Evolutionary conservation across 129 eudicot species (phyloP), one percentile per base, ranked within the genome.

Genomic region (Helianthus tuberosus): DNA sequence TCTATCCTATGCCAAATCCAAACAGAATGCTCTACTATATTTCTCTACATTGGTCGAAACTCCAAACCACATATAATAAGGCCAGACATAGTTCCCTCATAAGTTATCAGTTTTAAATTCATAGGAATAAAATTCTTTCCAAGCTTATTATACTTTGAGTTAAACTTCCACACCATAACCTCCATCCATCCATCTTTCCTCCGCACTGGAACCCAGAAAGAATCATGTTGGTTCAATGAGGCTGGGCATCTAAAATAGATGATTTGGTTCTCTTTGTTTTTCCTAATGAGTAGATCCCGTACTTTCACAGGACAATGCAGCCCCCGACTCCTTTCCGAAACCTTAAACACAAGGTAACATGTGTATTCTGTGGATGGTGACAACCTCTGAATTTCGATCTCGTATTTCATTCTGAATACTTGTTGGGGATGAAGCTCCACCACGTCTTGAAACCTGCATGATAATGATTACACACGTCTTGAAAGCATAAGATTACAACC

Each of bases 11-110:
- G n/a, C n/a, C n/a, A n/a, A n/a, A n/a, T n/a, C n/a, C n/a, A n/a
- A n/a, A n/a, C n/a, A n/a, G n/a, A n/a, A n/a, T n/a, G n/a, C n/a
- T n/a, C n/a, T n/a, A n/a, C n/a, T n/a, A n/a, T n/a, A n/a, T 41
- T 49, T 17, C 4, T 12, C 15, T 11, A 49, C n/a, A 4, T 23
- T 23, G 38, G 25, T 5, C 64, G 64, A 58, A 58, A 58, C 64
- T 27, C 14, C 14, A 58, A 5, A 32, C 38, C n/a, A 8, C 38
- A 15, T 2, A 58, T 11, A 58, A 58, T 3, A 58, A 58, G 64
- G 38, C 64, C 64, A 0, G 64, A 23, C 64, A 23, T 58, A 23
- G 38, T 58, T 58, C 64, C 64, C 27, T 58, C 64, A 27, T 58
- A 58, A 58, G 14, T 58, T 17, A 23, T 2, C 5, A 58, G 14